phyloP scores from a whole-genome alignment of 2,329 filamentous ascomycete species.

The Botryotinia globosa region DNA sequence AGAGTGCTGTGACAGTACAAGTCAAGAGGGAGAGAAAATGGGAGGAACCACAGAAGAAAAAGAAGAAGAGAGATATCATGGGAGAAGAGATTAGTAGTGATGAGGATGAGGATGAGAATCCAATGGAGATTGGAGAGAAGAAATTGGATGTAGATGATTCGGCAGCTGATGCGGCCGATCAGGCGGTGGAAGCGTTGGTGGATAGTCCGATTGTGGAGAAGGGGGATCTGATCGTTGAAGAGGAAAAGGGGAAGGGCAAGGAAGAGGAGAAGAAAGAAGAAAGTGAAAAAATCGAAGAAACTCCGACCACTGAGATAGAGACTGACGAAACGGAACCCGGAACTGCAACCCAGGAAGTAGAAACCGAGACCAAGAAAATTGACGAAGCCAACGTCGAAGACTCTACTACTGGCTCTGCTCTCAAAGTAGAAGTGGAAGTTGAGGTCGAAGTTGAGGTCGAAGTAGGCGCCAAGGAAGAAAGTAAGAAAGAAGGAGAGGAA shows the following conservation, averaged over 20 bases:
- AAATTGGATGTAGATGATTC: conserved; percentile 22
- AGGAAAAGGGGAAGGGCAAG: neutral
- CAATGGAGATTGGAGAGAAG: conserved; percentile 20
- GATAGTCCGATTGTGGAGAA: conserved; percentile 11
- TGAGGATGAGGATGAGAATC: conserved; percentile 23
- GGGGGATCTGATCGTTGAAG: neutral
- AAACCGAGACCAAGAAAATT: neutral
- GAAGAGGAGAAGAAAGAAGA: neutral
- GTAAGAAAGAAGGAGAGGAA: neutral
- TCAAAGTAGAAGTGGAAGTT: conserved; percentile 6
- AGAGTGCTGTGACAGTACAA: conserved; percentile 32
- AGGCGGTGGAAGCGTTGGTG: conserved; percentile 1
- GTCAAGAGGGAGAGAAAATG: conserved; percentile 30
- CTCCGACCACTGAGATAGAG: neutral
- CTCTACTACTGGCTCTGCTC: neutral
- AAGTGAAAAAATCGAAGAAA: neutral
- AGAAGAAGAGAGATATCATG: conserved; percentile 39
- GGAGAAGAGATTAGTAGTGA: conserved; percentile 49
- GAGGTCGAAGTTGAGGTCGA: neutral
- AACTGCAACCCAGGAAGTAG: neutral
- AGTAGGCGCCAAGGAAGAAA: neutral
- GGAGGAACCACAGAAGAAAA: conserved; percentile 28
- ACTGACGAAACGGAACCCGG: neutral
- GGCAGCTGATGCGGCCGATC: conserved; percentile 19
- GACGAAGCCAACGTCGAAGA: neutral